A percentile compares a stretch with the other conserved stretches of the same genome.
Evolutionary conservation across 1,284 basidiomycete genomes (phyloP).

Genomic region (Apiotrichum montevideense): DNA sequence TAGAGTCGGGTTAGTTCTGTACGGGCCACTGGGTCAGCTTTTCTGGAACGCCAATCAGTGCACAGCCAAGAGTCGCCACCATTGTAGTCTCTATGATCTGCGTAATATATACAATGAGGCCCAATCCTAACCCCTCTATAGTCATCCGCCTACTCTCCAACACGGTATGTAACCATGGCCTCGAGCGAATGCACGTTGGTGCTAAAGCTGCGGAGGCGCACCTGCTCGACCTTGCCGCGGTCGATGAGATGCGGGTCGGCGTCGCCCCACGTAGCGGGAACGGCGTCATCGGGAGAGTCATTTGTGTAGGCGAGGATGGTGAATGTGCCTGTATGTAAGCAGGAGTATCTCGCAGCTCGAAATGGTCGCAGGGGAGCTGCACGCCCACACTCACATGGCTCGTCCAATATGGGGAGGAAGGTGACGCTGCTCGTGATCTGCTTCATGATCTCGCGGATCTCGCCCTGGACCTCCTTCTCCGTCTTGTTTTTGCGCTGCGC

Average conservation of each 20-base stretch:
- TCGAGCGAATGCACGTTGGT: constrained; percentile 86
- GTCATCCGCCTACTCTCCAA: constrained; percentile 28
- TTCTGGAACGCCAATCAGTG: too few species aligned
- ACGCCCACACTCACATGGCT: constrained; percentile 61
- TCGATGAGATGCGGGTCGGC: constrained; percentile 92
- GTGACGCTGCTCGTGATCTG: constrained; percentile 96
- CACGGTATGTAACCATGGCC: constrained; percentile 46
- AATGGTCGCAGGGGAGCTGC: too few species aligned
- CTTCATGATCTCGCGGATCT: constrained; percentile 96
- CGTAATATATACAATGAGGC: not conserved
- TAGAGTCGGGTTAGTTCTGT: not conserved
- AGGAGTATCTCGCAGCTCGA: too few species aligned
- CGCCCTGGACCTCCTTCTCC: constrained; percentile 90
- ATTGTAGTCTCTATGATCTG: not conserved
- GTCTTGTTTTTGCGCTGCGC: constrained; percentile 48
- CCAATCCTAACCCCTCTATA: not conserved
- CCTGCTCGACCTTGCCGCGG: constrained; percentile 91
- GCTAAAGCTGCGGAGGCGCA: constrained; percentile 82
- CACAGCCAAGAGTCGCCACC: too few species aligned
- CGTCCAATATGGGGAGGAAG: constrained; percentile 89
- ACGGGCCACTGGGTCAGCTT: too few species aligned
- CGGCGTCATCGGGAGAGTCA: constrained; percentile 64
- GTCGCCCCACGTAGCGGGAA: constrained; percentile 71
- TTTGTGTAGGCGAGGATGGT: constrained; percentile 93
- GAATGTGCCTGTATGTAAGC: constrained; percentile 53